Evolutionary conservation across 2,329 filamentous ascomycete species (phyloP), one percentile per base, ranked within the genome.

Genomic region (Alternaria incomplexa): DNA sequence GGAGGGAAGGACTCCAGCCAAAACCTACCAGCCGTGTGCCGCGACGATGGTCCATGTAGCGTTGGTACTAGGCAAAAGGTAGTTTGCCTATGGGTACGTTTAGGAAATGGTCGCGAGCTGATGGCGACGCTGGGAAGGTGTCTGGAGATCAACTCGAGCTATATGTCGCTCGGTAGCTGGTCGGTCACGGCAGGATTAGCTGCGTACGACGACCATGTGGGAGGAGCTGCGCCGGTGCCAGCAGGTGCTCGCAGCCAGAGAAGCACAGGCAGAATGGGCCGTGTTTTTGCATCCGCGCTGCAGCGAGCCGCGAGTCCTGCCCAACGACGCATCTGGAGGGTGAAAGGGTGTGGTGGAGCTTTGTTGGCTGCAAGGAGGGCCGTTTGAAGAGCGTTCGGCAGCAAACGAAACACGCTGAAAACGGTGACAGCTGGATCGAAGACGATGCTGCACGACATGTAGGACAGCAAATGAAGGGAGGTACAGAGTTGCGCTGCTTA

Each of bases 31-130:
- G 63, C 69, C 72, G 70, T 63, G 65, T 67, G 68, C 73, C 70
- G 71, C 73, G 70, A 69, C 64, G 69, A 72, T 67, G 68, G 69
- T 62, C 64, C 63, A 50, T 63, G 58, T 71, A 71, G 68, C 55
- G 62, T 53, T 62, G 55, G 64, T 65, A 55, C 69, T 73, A 70
- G 69, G 25, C 61, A 48, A 58, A 56, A 28, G 56, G 54, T 63
- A 56, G 61, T 53, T 56, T 51, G 56, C 53, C n/a, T 52, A 46
- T 43, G 6, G 36, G 20, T 20, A 55, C 32, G 56, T 25, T 17
- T 43, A 62, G 63, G 62, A 53, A 66, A 61, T 55, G 50, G 63
- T 68, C 43, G 53, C 62, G 60, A 64, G 67, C 67, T 70, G 68
- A 65, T 54, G 45, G 64, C 52, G 57, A 45, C 40, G 45, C 25